Evolutionary conservation across 768 basidiomycete species (phyloP).

Genomic region (Phaeotremella skinneri): DNA sequence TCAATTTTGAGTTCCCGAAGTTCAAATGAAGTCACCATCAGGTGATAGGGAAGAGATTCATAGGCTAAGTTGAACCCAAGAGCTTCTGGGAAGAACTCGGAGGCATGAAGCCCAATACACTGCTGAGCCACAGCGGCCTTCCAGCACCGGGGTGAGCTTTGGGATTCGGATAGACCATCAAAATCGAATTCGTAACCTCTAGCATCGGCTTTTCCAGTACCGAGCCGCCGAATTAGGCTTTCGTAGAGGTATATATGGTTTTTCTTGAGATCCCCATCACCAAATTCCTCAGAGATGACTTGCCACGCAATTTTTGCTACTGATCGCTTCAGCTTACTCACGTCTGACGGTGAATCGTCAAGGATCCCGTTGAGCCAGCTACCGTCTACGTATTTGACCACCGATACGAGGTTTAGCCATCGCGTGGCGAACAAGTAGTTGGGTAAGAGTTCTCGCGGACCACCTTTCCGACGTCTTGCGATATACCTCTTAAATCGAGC

Average conservation of each 20-base stretch:
- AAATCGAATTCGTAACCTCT: slow-evolving; percentile 23
- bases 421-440: slow-evolving; percentile 29
- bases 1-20: slow-evolving; percentile 42
- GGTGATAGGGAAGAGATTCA: slow-evolving; percentile 45
- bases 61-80: slow-evolving; percentile 50
- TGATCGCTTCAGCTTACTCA: slow-evolving; percentile 15
- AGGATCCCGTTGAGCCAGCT: slow-evolving; percentile 37
- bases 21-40: slow-evolving; percentile 41
- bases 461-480: slow-evolving; percentile 27
- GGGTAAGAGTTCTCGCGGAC: slow-evolving; percentile 42
- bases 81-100: slow-evolving; percentile 43
- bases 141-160: slow-evolving; percentile 42
- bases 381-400: slow-evolving; percentile 49
- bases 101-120: slow-evolving; percentile 39
- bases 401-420: slow-evolving; percentile 38
- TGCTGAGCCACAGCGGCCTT: slow-evolving; percentile 45
- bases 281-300: slow-evolving; percentile 48
- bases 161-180: slow-evolving; percentile 32
- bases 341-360: not conserved
- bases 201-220: not conserved
- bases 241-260: slow-evolving; percentile 46
- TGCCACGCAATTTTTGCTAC: slow-evolving; percentile 45
- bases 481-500: slow-evolving; percentile 38
- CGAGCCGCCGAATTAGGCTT: slow-evolving; percentile 27
- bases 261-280: slow-evolving; percentile 46